Evolutionary conservation across 2,329 filamentous ascomycete species (phyloP), one percentile per base, ranked within the genome.

Genomic region (Colletotrichum sojae): DNA sequence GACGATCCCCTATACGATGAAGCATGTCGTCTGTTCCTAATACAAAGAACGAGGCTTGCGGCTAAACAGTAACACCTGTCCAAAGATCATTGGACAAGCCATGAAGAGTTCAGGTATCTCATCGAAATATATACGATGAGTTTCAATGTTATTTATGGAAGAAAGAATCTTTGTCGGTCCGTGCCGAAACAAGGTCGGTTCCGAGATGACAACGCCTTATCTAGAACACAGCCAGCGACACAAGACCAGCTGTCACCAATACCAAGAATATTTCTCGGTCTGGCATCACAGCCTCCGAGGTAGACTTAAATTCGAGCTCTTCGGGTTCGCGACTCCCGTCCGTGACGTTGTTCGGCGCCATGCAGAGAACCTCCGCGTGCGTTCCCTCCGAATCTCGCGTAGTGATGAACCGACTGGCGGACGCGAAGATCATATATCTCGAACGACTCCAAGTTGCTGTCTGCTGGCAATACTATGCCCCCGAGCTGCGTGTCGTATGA

Each of bases 271-370:
- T n/a, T n/a, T 6, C 40, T 43, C 4, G 40, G 16, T 43, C 15
- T n/a, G 40, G 40, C 16, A 10, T 43, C 2, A 43, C 5, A 15
- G 40, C 40, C 40, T 15, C 10, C 4, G 40, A 10, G 8, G 13
- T 6, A 43, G 40, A 43, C 16, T 48, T 36, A 18, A 62, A 62
- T 5, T 62, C 59, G 3, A 36, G 8, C 2, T 15, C 59, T 25
- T 62, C 49, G 3, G 59, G 59, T 40, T 62, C 59, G 5, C 59
- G 49, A 49, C 59, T 62, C 9, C 59, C 59, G 9, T 62, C 59
- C 20, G 51, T 53, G 10, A 55, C 59, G 12, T 62, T 55, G 10
- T 10, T 62, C 6, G 59, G 59, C 36, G 59, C 49, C 3, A 62
- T 12, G 8, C 59, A 62, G 8, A 62, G 16, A 20, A 62, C 4